A percentile compares a stretch with the other conserved stretches of the same genome.
These are phyloP conservation scores for Hippophae gyantsensis DNA, from an alignment of 306 rosid genomes.

Conservation along the genomic window DNA sequence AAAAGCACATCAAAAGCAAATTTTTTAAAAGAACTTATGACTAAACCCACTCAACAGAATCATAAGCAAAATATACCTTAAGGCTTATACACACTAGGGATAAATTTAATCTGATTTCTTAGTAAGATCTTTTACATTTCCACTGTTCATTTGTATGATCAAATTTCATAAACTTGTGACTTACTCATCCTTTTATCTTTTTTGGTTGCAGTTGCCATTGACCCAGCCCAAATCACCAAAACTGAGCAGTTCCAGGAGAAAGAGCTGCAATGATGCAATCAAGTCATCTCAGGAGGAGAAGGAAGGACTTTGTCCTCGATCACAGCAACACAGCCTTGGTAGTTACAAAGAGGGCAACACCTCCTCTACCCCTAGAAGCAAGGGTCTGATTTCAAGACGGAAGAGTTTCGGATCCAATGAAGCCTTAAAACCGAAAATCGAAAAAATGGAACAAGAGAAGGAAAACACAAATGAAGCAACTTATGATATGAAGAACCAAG, in stretches of 20 bases:
- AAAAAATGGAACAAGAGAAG: constrained; percentile 23
- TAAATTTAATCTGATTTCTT: too few relatives aligned
- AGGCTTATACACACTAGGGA: too few relatives aligned
- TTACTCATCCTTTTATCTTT: too few relatives aligned
- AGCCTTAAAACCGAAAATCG: constrained; percentile 32
- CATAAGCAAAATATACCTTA: too few relatives aligned
- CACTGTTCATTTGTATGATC: too few relatives aligned
- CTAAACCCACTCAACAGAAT: too few relatives aligned
- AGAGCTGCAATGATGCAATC: constrained; percentile 68
- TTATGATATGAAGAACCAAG: neutral
- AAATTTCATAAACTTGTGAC: too few relatives aligned
- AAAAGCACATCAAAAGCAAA: too few relatives aligned
- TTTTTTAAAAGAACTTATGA: too few relatives aligned
- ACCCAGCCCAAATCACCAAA: constrained; percentile 92
- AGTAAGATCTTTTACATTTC: too few relatives aligned
- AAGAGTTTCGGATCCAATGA: constrained; percentile 18
- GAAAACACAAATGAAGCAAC: constrained; percentile 33
- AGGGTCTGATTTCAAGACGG: constrained; percentile 31
- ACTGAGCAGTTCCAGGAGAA: constrained; percentile 53
- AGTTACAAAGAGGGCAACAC: constrained; percentile 23
- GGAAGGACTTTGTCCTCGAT: constrained; percentile 28
- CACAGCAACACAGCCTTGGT: constrained; percentile 51
- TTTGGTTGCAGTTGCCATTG: constrained; percentile 61
- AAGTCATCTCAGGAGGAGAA: constrained; percentile 22
- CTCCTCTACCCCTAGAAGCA: constrained; percentile 26